Percentiles rank a stretch among this genome's conserved stretches.
These are phyloP conservation scores for Tetrapisispora nanseiensis DNA, from an alignment of 805 yeast species.

Conservation along the genomic window DNA sequence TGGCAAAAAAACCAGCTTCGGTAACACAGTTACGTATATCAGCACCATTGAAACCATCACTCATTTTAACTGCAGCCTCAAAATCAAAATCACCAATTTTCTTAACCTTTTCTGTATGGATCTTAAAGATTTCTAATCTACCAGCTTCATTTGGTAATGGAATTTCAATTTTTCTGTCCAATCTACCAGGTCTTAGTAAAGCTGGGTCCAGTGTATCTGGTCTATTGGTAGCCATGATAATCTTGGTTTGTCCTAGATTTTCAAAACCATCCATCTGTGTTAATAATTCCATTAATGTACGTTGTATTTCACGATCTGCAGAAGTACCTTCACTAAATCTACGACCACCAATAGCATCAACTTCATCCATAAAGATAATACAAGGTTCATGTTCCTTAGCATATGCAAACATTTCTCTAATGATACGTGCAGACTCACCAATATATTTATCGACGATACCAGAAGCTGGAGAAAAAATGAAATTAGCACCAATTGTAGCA, in stretches of 20 bases:
- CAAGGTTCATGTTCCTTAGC: constrained; percentile 98
- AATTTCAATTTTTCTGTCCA: constrained; percentile 93
- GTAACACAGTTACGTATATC: constrained; percentile 94
- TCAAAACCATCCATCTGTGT: constrained; percentile 99
- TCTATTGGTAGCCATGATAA: constrained; percentile 98
- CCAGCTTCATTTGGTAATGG: constrained; percentile 95
- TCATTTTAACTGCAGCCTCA: constrained; percentile 95
- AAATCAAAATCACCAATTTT: constrained; percentile 95
- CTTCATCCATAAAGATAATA: constrained; percentile 96
- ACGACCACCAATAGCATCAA: constrained; percentile 98
- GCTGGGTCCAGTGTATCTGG: constrained; percentile 99
- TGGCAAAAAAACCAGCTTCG: constrained; percentile 98
- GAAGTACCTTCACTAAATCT: constrained; percentile 96
- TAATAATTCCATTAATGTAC: constrained; percentile 92
- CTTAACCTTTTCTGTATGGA: constrained; percentile 74
- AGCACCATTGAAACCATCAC: constrained; percentile 98
- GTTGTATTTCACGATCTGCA: constrained; percentile 96
- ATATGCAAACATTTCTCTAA: constrained; percentile 95
- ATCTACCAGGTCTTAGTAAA: constrained; percentile 90
- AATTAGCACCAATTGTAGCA: constrained; percentile 96
- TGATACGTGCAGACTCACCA: constrained; percentile 93
- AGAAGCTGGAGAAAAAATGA: constrained; percentile 95
- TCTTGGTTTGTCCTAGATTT: constrained; percentile 90
- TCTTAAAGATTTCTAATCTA: constrained; percentile 85
- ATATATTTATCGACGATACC: constrained; percentile 97